A percentile compares a stretch with the other conserved stretches of the same genome.
Conservation (phyloP, 2,329 filamentous ascomycete species). For the Microsporum ferrugineum region DNA sequence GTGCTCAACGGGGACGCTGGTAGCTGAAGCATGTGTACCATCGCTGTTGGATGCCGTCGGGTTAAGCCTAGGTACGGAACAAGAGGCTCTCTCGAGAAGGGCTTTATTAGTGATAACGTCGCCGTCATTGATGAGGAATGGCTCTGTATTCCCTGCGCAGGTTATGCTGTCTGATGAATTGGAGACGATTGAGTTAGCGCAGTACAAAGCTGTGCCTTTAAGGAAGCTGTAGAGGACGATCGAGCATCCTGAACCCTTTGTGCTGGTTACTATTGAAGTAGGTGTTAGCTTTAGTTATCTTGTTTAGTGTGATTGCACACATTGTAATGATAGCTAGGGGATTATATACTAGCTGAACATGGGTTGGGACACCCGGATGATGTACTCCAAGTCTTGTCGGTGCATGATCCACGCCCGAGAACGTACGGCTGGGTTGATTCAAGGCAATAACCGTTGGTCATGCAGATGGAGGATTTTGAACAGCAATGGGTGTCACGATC, state of each 20-base stretch:
- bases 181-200: slow-evolving; percentile 15
- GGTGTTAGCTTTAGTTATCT: background rate
- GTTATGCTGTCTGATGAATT: slow-evolving; percentile 5
- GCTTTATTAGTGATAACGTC: slow-evolving; percentile 17
- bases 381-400: slow-evolving; percentile 20
- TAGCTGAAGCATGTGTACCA: background rate
- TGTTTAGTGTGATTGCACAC: background rate
- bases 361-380: slow-evolving; percentile 17
- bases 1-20: background rate
- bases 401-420: slow-evolving; percentile 22
- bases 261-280: background rate
- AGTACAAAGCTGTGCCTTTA: slow-evolving; percentile 18
- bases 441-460: slow-evolving; percentile 24
- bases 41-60: background rate
- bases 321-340: background rate
- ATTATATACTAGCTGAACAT: slow-evolving; percentile 6
- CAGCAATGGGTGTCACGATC: slow-evolving; percentile 21
- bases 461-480: slow-evolving; percentile 17
- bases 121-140: slow-evolving; percentile 19
- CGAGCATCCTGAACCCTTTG: slow-evolving; percentile 13
- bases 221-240: slow-evolving; percentile 15
- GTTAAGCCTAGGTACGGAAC: slow-evolving; percentile 3
- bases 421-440: slow-evolving; percentile 17
- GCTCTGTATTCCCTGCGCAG: slow-evolving; percentile 17
- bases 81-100: slow-evolving; percentile 15